These are phyloP conservation scores for Annona squamosa DNA, from an alignment of 164 flowering plant genomes.

Conservation along the genomic window DNA sequence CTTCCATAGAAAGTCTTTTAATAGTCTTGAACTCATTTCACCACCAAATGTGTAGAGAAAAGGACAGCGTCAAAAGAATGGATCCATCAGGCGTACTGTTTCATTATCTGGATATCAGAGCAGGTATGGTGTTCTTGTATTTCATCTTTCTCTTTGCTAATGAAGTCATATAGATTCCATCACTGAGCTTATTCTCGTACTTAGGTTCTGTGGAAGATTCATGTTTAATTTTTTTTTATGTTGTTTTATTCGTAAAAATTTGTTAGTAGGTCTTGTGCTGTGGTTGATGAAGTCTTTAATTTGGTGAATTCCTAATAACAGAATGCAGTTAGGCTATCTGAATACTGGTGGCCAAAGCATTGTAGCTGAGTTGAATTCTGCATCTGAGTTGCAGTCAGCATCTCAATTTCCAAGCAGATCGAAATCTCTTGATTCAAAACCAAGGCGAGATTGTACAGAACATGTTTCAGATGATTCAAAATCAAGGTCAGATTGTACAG, in stretches of 20 bases:
- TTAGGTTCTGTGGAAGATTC: background rate
- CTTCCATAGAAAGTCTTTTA: background rate
- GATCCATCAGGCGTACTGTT: constrained; percentile 24
- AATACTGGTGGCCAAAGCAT: constrained; percentile 30
- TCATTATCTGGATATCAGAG: constrained; percentile 29
- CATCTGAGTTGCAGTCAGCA: constrained; percentile 28
- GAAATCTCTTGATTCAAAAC: constrained; percentile 25
- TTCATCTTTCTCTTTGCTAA: background rate
- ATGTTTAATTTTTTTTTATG: no score
- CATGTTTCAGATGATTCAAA: no score
- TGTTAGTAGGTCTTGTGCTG: background rate
- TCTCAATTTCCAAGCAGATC: constrained; percentile 38
- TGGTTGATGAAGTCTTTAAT: constrained; percentile 2
- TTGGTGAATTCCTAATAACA: constrained; percentile 22
- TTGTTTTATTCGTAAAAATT: background rate
- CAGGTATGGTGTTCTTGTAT: constrained; percentile 36
- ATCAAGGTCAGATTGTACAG: background rate
- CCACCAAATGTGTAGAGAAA: constrained; percentile 41
- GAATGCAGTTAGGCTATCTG: constrained; percentile 35
- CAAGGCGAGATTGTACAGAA: no score
- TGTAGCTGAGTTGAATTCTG: constrained; percentile 36
- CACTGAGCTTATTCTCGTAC: background rate
- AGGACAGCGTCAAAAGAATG: constrained; percentile 33
- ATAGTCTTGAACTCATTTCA: background rate
- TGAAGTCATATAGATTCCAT: background rate